These are phyloP conservation scores for Ophiorrhiza pumila DNA, from an alignment of 257 asterid species.

Conservation along the genomic window DNA sequence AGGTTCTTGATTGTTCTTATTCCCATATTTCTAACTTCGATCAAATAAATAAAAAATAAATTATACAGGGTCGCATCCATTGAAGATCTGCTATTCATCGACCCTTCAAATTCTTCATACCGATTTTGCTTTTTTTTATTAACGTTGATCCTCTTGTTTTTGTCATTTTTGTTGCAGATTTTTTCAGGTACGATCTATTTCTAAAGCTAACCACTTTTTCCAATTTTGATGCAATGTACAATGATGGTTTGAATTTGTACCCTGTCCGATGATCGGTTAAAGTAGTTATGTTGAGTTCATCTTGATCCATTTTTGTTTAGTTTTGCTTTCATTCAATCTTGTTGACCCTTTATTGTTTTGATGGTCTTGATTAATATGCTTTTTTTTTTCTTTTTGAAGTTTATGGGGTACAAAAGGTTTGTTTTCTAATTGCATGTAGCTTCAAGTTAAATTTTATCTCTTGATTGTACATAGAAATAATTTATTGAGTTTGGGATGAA, in stretches of 20 bases:
- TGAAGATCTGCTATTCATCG: constrained; percentile 17
- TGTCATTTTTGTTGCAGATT: constrained; percentile 17
- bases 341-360: neutral
- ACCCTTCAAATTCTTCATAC: neutral
- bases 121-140: constrained; percentile 3
- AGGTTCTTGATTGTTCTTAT: constrained; percentile 4
- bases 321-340: neutral
- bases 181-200: constrained; percentile 38
- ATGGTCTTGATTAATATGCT: neutral
- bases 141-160: constrained; percentile 40
- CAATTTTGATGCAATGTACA: constrained; percentile 19
- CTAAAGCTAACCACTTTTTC: constrained; percentile 7
- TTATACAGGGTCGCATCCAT: neutral
- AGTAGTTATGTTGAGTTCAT: constrained; percentile 14
- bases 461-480: neutral
- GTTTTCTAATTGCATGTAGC: neutral
- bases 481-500: neutral
- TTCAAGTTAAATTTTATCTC: neutral
- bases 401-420: neutral
- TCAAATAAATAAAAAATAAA: neutral
- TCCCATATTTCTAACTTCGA: neutral
- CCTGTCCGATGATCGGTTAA: constrained; percentile 35
- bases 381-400: neutral
- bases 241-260: constrained; percentile 7
- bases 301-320: neutral